Evolutionary conservation across 2,329 filamentous ascomycete genomes (phyloP), one percentile per base, ranked within the genome.

Genomic region (Teratosphaeria nubilosa): DNA sequence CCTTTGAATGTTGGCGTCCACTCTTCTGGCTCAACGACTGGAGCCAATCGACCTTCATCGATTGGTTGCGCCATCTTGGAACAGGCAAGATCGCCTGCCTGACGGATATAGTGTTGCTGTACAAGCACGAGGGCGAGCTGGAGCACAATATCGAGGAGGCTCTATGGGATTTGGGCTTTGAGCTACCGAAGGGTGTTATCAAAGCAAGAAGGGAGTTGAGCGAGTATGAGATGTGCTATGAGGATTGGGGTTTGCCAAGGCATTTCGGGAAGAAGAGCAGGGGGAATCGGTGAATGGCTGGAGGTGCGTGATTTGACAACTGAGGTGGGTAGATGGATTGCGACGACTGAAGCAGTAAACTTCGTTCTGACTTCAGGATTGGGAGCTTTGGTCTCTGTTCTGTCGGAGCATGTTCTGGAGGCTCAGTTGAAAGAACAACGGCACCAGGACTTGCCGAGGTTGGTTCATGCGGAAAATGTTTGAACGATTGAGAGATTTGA

Each of bases 1-100:
- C 59, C 14, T 68, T 64, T 52, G 66, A 68, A 50, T 63, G 61
- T 53, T 68, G 66, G 66, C 59, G 65, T 24, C 66, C 66, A 13
- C 55, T 64, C 6, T 65, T 63, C 56, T 63, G 65, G 64, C 48
- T 58, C 20, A 56, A 61, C 6, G 63, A 65, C 54, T 65, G 66
- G 63, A 59, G 54, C 22, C 53, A 59, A 14, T 64, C 62, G 56
- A 66, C 62, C 3, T 58, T 66, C 55, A 60, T 68, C 27, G 60
- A 62, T 56, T 67, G 65, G 65, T 56, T 67, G 16, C 50, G 30
- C 20, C 57, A 56, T n/a, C 61, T 67, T 32, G 61, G 62, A 7
- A 56, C 58, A n/a, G 51, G 55, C 24, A 59, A 60, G 34, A 62
- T 55, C 24, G 53, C 50, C 31, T 68, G 65, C 64, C 64, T 68